These are phyloP conservation scores for Penicillium sp. DNA, from an alignment of 2,329 filamentous ascomycete genomes.

Conservation along the genomic window DNA sequence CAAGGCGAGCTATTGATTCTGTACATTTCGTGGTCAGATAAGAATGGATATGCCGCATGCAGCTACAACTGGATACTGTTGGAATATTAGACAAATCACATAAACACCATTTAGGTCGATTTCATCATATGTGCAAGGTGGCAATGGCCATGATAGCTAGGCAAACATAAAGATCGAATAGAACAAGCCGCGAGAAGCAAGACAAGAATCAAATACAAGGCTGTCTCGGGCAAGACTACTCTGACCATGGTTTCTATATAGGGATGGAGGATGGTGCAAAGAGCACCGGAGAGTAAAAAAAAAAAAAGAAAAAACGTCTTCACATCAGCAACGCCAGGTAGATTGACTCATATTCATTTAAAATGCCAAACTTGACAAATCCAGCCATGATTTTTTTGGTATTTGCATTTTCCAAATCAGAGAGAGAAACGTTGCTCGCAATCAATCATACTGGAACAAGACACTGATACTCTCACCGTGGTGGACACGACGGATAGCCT, in stretches of 20 bases:
- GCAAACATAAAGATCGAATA: slow-evolving; percentile 9
- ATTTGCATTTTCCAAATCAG: neutral
- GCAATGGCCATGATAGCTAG: slow-evolving; percentile 18
- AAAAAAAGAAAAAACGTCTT: slow-evolving; percentile 4
- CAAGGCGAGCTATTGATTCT: no score
- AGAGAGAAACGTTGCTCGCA: neutral
- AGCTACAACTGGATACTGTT: neutral
- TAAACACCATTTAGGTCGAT: slow-evolving; percentile 1
- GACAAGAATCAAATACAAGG: slow-evolving; percentile 15
- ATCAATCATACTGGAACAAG: slow-evolving; percentile 79
- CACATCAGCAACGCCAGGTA: slow-evolving; percentile 15
- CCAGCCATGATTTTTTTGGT: slow-evolving; percentile 8
- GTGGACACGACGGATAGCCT: slow-evolving; percentile 90
- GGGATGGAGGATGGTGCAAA: slow-evolving; percentile 7
- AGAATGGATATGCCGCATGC: neutral
- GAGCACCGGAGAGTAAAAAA: slow-evolving; percentile 1
- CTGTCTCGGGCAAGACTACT: slow-evolving; percentile 22
- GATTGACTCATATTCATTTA: slow-evolving; percentile 20
- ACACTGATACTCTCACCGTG: slow-evolving; percentile 98
- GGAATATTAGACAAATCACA: neutral
- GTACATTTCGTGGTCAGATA: no score
- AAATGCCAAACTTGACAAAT: slow-evolving; percentile 9
- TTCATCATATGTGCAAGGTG: slow-evolving; percentile 25
- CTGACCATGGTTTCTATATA: slow-evolving; percentile 14
- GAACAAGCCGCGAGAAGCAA: slow-evolving; percentile 13